These are phyloP conservation scores for Guillardia theta DNA, from an alignment of 78 protist genomes.

Conservation along the genomic window DNA sequence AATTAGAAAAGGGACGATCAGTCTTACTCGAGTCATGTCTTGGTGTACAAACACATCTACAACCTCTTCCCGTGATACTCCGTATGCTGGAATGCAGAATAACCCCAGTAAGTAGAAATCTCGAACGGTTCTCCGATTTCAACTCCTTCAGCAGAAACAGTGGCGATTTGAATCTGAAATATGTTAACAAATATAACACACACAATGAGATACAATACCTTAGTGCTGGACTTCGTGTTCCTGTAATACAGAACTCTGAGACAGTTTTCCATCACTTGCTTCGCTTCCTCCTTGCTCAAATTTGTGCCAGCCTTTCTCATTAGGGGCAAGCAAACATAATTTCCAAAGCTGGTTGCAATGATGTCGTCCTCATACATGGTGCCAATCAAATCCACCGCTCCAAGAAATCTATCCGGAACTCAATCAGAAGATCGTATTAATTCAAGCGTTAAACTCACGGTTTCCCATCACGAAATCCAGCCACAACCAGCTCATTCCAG, in stretches of 20 bases:
- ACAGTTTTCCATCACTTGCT: not conserved
- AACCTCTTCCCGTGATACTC: not conserved
- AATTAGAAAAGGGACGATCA: not conserved
- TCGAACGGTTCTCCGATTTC: not conserved
- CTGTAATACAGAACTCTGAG: conserved; percentile 31
- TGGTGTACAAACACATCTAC: not conserved
- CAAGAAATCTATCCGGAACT: conserved; percentile 17
- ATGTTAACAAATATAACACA: too few relatives aligned
- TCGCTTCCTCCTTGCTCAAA: conserved; percentile 23
- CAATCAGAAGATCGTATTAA: not conserved
- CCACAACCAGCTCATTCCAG: conserved; percentile 50
- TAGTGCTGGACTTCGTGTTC: not conserved
- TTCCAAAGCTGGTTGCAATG: conserved; percentile 47
- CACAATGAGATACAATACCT: too few relatives aligned
- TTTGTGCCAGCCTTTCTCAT: conserved; percentile 32
- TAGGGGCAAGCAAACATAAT: conserved; percentile 35
- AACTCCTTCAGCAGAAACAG: not conserved
- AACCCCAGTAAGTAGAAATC: not conserved
- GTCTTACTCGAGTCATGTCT: not conserved
- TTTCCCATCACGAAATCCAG: conserved; percentile 46
- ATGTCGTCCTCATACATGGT: conserved; percentile 24
- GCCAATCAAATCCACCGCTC: conserved; percentile 29
- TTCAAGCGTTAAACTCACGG: not conserved
- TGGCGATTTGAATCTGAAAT: conserved; percentile 28
- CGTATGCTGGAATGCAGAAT: not conserved